These are phyloP conservation scores for Yarrowia osloensis DNA, from an alignment of 805 yeast genomes.

Conservation along the genomic window DNA sequence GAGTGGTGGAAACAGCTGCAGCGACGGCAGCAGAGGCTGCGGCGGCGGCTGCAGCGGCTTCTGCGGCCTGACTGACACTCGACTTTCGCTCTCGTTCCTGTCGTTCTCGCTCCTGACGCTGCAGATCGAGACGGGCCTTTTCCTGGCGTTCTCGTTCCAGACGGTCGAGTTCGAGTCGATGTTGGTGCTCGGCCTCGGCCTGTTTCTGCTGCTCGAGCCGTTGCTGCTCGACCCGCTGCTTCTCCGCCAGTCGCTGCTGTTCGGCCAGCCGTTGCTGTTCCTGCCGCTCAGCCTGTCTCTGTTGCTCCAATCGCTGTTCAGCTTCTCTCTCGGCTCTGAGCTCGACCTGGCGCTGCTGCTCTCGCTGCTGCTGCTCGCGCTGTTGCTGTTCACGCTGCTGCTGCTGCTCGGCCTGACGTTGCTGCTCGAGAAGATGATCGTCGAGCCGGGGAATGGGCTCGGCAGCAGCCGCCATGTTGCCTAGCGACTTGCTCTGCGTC, in stretches of 20 bases:
- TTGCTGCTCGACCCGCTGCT: not conserved
- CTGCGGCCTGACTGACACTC: not conserved
- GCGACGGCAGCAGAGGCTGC: slow-evolving; percentile 17
- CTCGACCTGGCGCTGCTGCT: not conserved
- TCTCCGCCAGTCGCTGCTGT: not conserved
- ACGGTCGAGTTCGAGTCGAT: slow-evolving; percentile 4
- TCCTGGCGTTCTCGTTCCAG: slow-evolving; percentile 17
- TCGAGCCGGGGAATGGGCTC: slow-evolving; percentile 5
- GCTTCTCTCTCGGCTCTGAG: slow-evolving; percentile 4
- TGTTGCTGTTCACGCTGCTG: not conserved
- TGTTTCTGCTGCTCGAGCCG: slow-evolving; percentile 4
- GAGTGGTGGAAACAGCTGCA: not conserved
- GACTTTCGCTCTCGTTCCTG: slow-evolving; percentile 11
- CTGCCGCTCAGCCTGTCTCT: slow-evolving; percentile 19
- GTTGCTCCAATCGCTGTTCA: not conserved
- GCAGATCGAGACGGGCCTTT: not conserved
- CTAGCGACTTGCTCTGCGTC: slow-evolving; percentile 17
- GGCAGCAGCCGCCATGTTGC: not conserved
- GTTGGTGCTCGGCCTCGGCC: slow-evolving; percentile 11
- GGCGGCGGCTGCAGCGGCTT: slow-evolving; percentile 10
- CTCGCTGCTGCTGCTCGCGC: not conserved
- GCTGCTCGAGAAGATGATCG: not conserved
- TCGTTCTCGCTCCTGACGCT: slow-evolving; percentile 11
- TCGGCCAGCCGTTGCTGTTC: not conserved
- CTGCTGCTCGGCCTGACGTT: slow-evolving; percentile 2